Conservation (phyloP, 768 basidiomycete genomes). For the Kwoniella sp. region DNA sequence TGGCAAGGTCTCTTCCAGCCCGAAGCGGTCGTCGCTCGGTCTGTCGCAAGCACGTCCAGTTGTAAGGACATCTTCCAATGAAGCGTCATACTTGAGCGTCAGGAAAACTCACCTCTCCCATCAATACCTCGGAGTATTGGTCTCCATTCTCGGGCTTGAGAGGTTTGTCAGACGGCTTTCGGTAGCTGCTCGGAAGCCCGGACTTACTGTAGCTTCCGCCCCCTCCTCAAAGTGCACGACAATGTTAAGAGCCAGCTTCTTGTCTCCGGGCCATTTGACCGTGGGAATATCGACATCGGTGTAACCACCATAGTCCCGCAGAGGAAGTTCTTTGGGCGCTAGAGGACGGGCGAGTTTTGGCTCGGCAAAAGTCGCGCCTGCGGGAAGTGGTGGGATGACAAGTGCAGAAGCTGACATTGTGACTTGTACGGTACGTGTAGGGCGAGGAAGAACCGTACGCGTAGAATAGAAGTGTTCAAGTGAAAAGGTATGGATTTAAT, state of each 20-base stretch:
- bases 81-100: no score
- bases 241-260: slow-evolving; percentile 5
- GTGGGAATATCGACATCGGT: neutral
- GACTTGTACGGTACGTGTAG: no score
- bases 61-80: no score
- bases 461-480: no score
- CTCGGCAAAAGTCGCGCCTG: neutral
- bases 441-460: no score
- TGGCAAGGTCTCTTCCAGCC: neutral
- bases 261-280: neutral
- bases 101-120: slow-evolving; percentile 1
- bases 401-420: neutral
- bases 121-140: neutral
- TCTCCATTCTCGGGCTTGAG: neutral
- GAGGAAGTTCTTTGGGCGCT: neutral
- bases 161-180: neutral
- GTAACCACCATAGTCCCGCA: neutral
- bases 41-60: no score
- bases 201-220: neutral
- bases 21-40: slow-evolving; percentile 1
- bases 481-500: no score
- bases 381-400: neutral
- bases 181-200: neutral
- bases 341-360: neutral
- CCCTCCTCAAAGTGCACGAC: slow-evolving; percentile 1